Evolutionary conservation across 1,139 yeast species (phyloP).

Genomic region (Hyphopichia buzzinii): DNA sequence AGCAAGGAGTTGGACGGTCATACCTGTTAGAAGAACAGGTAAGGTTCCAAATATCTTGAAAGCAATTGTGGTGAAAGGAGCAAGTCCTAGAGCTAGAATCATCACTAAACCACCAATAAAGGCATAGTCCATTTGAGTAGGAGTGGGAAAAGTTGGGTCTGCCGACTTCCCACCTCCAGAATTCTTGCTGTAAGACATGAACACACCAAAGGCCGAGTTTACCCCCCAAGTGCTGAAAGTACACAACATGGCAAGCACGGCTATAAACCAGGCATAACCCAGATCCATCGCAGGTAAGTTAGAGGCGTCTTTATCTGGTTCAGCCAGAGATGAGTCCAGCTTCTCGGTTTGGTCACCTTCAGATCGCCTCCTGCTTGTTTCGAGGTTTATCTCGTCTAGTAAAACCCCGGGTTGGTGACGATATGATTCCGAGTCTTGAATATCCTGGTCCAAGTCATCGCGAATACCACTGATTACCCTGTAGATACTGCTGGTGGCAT

Average conservation of each 20-base stretch:
- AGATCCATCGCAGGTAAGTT: constrained; percentile 57
- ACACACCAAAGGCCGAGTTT: constrained; percentile 69
- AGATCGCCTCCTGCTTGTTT: constrained; percentile 16
- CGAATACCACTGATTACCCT: constrained; percentile 30
- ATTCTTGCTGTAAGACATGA: constrained; percentile 53
- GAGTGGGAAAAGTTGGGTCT: constrained; percentile 47
- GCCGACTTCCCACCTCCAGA: neutral
- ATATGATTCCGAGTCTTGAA: constrained; percentile 16
- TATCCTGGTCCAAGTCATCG: constrained; percentile 28
- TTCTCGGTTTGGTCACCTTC: constrained; percentile 11
- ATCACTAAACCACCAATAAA: constrained; percentile 67
- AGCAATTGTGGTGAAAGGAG: constrained; percentile 49
- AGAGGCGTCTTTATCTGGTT: too few relatives aligned
- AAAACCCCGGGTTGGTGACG: constrained; percentile 17
- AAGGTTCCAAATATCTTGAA: constrained; percentile 34
- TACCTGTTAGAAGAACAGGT: constrained; percentile 45
- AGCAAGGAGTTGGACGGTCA: constrained; percentile 51
- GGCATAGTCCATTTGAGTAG: constrained; percentile 60
- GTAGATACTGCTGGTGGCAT: constrained; percentile 19
- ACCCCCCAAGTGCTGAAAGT: constrained; percentile 71
- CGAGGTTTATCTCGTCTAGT: constrained; percentile 21
- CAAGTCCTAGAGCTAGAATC: constrained; percentile 53
- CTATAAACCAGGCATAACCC: constrained; percentile 71
- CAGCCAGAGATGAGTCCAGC: too few relatives aligned
- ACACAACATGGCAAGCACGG: constrained; percentile 48